Conservation (phyloP, 192 early-diverging fungal genomes). For the Coemansia sp. region DNA sequence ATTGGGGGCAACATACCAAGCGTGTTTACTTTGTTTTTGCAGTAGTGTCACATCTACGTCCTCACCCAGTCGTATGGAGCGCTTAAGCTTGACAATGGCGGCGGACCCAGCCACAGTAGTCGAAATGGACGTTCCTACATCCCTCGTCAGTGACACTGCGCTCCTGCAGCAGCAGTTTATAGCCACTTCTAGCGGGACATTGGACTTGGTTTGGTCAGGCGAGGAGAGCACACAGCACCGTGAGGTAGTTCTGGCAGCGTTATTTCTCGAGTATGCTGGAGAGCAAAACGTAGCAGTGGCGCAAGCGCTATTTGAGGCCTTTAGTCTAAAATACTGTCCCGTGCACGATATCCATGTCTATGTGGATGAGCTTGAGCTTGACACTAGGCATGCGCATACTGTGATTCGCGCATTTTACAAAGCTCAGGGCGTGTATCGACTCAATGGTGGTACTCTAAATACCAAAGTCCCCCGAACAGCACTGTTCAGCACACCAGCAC, state of each 20-base stretch:
- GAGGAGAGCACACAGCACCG: neutral
- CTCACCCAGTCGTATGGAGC: neutral
- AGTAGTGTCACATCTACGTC: neutral
- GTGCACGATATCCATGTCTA: conserved; percentile 9
- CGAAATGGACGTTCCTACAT: neutral
- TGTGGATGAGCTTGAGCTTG: neutral
- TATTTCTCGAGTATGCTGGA: conserved; percentile 11
- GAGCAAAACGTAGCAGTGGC: neutral
- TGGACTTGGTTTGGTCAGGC: neutral
- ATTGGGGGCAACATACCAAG: neutral
- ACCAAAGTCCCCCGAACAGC: conserved; percentile 5
- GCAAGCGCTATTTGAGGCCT: conserved; percentile 8
- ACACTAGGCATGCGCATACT: neutral
- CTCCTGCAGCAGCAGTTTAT: neutral
- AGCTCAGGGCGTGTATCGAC: neutral
- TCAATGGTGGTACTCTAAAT: neutral
- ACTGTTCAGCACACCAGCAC: conserved; percentile 15
- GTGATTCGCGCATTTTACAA: conserved; percentile 30
- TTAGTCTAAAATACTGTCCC: conserved; percentile 7
- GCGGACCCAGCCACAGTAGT: neutral
- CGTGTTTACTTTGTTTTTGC: neutral
- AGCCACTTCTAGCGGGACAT: neutral
- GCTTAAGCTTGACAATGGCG: neutral
- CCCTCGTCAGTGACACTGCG: neutral
- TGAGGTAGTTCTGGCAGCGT: neutral